Evolutionary conservation across 768 basidiomycete species (phyloP), one percentile per base, ranked within the genome.

Genomic region (Neoboletus subvelutipes): DNA sequence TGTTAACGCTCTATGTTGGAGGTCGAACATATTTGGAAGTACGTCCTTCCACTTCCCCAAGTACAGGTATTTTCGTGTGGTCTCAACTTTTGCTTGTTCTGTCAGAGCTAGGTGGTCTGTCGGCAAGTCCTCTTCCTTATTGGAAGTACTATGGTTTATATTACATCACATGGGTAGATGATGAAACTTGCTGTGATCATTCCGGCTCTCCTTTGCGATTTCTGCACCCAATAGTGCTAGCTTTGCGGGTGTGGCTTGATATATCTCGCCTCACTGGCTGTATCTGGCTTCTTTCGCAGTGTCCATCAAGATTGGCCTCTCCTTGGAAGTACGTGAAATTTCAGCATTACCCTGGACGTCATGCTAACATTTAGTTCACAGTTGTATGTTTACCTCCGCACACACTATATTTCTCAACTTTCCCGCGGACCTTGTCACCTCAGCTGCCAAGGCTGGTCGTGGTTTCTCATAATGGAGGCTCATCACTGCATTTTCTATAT

Each of bases 101-200:
- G n/a, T n/a, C n/a, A n/a, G n/a, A n/a, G n/a, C n/a, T n/a, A n/a
- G n/a, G n/a, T n/a, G n/a, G n/a, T n/a, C n/a, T n/a, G n/a, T n/a
- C n/a, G n/a, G n/a, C n/a, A n/a, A n/a, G 37, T 33, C 18, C 39
- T 57, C 22, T 57, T 54, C 45, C 24, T 57, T 22, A 10, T 57
- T n/a, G 56, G 28, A n/a, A 53, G 56, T 57, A 54, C 9, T 57
- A 57, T 41, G 37, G 56, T 18, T 15, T 33, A 11, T 37, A 17
- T 39, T 52, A 29, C 4, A 29, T 37, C 22, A 24, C 12, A 50
- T 45, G 36, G 8, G 50, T 31, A 7, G n/a, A 31, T 13, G 31
- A 31, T 40, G 24, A 22, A 22, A 8, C 13, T 1, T 20, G n/a
- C 2, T 45, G 24, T 4, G 33, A 52, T 31, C 34, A 22, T n/a